A percentile compares a stretch with the other conserved stretches of the same genome.
These are phyloP conservation scores for Tetradesmus obliquus DNA, from an alignment of 139 green algal genomes.

Conservation along the genomic window DNA sequence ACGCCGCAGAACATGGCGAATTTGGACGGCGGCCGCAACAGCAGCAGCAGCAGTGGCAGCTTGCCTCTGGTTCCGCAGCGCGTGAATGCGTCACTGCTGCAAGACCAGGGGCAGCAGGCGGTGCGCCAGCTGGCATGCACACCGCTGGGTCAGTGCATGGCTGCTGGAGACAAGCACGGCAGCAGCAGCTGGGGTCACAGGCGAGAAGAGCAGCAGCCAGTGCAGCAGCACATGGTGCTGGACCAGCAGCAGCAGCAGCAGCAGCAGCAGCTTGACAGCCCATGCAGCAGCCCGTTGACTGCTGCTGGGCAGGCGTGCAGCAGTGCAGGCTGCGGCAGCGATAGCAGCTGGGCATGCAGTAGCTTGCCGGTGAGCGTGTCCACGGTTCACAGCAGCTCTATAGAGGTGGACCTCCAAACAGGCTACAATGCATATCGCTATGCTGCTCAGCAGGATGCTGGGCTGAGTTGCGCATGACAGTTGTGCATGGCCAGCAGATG, in stretches of 20 bases:
- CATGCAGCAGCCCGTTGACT: neutral
- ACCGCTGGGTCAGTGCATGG: neutral
- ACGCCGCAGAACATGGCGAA: neutral
- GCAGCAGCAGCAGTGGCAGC: neutral
- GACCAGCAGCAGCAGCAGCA: neutral
- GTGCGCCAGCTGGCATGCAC: too few relatives aligned
- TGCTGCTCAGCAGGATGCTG: too few relatives aligned
- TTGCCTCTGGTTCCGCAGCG: neutral
- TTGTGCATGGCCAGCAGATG: too few relatives aligned
- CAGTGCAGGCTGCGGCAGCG: neutral
- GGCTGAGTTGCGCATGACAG: too few relatives aligned
- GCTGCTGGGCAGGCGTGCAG: slow-evolving; percentile 6
- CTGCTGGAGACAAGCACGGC: neutral
- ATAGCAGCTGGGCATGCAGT: neutral
- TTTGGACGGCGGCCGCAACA: neutral
- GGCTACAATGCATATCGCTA: too few relatives aligned
- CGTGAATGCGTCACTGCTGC: neutral
- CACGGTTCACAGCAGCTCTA: too few relatives aligned
- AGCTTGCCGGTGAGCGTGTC: neutral
- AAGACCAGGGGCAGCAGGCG: neutral
- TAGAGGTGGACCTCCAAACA: too few relatives aligned
- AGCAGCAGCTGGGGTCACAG: neutral
- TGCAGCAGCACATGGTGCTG: neutral
- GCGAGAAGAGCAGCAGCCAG: neutral
- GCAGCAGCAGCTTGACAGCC: neutral